phyloP scores from a whole-genome alignment of 805 yeast genomes.

The Starmerella sirachaensis region DNA sequence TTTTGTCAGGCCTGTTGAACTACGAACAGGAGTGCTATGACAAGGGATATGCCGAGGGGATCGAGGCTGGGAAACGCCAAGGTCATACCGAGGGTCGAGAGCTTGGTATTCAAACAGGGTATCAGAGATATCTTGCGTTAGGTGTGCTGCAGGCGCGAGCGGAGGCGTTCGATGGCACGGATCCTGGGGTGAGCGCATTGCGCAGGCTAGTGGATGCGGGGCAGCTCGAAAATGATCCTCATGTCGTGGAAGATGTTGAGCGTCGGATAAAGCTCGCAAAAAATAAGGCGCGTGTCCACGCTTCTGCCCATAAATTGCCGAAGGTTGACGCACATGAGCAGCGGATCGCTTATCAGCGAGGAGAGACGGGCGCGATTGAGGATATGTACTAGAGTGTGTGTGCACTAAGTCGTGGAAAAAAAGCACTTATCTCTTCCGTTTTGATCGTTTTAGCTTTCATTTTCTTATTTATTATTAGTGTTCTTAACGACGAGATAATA shows the following conservation, averaged over 20 bases:
- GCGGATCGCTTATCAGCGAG: constrained; percentile 26
- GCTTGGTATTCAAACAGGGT: constrained; percentile 46
- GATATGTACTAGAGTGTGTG: constrained; percentile 23
- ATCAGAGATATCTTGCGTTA: constrained; percentile 38
- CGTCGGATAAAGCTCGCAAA: constrained; percentile 41
- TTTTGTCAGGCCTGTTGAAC: constrained; percentile 17
- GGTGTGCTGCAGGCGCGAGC: constrained; percentile 55
- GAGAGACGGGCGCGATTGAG: constrained; percentile 28
- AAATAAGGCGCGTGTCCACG: constrained; percentile 48
- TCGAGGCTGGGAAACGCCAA: constrained; percentile 42
- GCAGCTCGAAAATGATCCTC: constrained; percentile 38
- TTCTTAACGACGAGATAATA: too few relatives aligned
- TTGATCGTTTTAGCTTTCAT: too few relatives aligned
- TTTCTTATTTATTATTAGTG: too few relatives aligned
- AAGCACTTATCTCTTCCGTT: too few relatives aligned
- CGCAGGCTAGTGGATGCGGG: constrained; percentile 23
- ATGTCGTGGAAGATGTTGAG: constrained; percentile 46
- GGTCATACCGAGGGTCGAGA: constrained; percentile 70
- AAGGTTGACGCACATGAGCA: constrained; percentile 30
- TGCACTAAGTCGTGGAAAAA: too few relatives aligned
- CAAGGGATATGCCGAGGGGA: constrained; percentile 65
- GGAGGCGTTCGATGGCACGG: constrained; percentile 1
- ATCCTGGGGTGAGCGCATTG: too few relatives aligned
- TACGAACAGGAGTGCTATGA: constrained; percentile 34
- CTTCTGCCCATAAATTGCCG: constrained; percentile 25